Base-by-base conservation (phyloP, 2,329 filamentous ascomycete species). In the Aspergillus transmontanensis region DNA sequence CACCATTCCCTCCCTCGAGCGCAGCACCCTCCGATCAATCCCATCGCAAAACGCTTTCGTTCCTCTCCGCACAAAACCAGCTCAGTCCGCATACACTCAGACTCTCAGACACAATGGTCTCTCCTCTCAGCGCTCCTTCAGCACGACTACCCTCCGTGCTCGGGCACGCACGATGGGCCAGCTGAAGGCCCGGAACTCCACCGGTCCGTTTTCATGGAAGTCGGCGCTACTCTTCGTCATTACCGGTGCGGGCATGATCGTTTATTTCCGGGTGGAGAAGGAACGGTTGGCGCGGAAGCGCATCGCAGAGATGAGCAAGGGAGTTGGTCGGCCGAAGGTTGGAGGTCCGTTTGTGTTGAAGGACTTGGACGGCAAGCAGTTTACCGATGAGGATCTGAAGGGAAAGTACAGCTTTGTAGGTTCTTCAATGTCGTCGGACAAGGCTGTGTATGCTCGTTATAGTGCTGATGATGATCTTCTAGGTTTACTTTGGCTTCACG, bases 401-500 rank as follows among this genome's bases (percentile, higher is more conserved):
- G 95, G 95, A 59, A 92, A 91, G 78, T 95, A 97, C 81, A 79
- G 74, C 65, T 78, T 83, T 71, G 81, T 83, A 70, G 65, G 80
- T 75, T 26, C 46, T 2, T 14, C n/a, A 21, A 7, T 39, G 14
- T 14, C 21, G 14, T 4, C 19, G 21, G 30, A 14, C 30, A 54
- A 54, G 23, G 23, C 2, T 16, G 6, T n/a, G n/a, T 9, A 53
- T 34, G 5, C 21, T 41, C 26, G 26, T 19, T 10, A 48, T 6
- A 19, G 21, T 57, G 48, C 65, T 69, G 41, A 65, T 53, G 19
- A 9, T 36, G 34, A 1, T 51, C 30, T 14, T 21, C 30, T 64
- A 95, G 92, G 89, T 98, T 43, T 99, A 99, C 82, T 99, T 99
- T 77, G 95, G 95, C 73, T 99, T 99, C 85, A 94, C 93, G 10